Percentiles rank a stretch among this genome's conserved stretches.
Conservation (phyloP, 306 rosid genomes). For the Castanea sativa region DNA sequence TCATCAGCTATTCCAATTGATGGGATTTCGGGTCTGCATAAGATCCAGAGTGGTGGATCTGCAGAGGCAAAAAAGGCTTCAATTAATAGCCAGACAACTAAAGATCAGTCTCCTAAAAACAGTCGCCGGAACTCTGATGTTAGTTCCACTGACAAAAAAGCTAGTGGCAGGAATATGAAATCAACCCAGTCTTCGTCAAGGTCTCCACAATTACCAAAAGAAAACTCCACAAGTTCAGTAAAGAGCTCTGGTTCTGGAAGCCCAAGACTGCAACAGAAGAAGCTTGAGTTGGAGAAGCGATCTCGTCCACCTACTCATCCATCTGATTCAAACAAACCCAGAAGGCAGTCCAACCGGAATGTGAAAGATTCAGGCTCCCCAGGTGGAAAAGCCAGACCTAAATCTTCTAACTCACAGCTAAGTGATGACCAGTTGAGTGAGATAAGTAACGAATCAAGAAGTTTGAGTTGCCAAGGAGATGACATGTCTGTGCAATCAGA, state of each 20-base stretch:
- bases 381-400: slow-evolving; percentile 54
- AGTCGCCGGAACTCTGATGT: slow-evolving; percentile 39
- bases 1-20: slow-evolving; percentile 55
- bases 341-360: slow-evolving; percentile 53
- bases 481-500: slow-evolving; percentile 51
- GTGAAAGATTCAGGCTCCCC: slow-evolving; percentile 45
- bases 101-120: slow-evolving; percentile 47
- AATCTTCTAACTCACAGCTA: slow-evolving; percentile 37
- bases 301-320: slow-evolving; percentile 67
- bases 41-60: slow-evolving; percentile 31
- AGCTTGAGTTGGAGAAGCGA: slow-evolving; percentile 64
- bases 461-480: slow-evolving; percentile 60
- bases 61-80: slow-evolving; percentile 34
- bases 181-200: slow-evolving; percentile 44
- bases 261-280: slow-evolving; percentile 80
- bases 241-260: slow-evolving; percentile 70
- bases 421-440: slow-evolving; percentile 66
- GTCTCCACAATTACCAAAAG: slow-evolving; percentile 47
- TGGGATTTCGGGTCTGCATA: slow-evolving; percentile 36
- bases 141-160: slow-evolving; percentile 52
- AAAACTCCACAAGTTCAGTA: slow-evolving; percentile 36
- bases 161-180: slow-evolving; percentile 34
- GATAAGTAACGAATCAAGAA: slow-evolving; percentile 58
- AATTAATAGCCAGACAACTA: slow-evolving; percentile 33
- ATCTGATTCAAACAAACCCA: slow-evolving; percentile 52